Conservation (phyloP, 2,329 filamentous ascomycete genomes). For the Zymoseptoria pseudotritici region DNA sequence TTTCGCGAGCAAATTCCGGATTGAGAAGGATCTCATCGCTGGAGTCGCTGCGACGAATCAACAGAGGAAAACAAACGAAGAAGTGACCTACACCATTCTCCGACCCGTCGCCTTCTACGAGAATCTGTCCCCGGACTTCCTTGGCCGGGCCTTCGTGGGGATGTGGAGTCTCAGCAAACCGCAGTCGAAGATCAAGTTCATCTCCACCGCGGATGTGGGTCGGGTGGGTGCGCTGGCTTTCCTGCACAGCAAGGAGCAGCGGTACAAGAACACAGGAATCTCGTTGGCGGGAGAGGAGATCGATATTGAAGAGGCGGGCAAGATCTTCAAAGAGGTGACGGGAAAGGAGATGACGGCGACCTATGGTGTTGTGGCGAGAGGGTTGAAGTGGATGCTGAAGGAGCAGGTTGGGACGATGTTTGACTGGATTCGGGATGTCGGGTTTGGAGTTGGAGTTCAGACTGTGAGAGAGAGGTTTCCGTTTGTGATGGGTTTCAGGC, state of each 20-base stretch:
- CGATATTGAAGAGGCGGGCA: slow-evolving; percentile 39
- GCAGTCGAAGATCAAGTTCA: slow-evolving; percentile 29
- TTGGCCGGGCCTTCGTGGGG: slow-evolving; percentile 43
- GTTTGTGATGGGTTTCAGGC: slow-evolving; percentile 41
- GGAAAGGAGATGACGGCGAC: slow-evolving; percentile 39
- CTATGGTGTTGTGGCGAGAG: slow-evolving; percentile 35
- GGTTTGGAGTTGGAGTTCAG: slow-evolving; percentile 41
- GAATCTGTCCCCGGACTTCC: slow-evolving; percentile 43
- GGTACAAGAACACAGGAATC: slow-evolving; percentile 40
- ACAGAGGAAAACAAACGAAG: slow-evolving; percentile 25
- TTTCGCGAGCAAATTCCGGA: slow-evolving; percentile 53
- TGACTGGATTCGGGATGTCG: slow-evolving; percentile 44
- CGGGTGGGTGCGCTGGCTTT: slow-evolving; percentile 46
- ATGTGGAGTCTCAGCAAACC: slow-evolving; percentile 31
- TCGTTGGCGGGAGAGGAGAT: slow-evolving; percentile 49
- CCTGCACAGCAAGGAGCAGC: slow-evolving; percentile 30
- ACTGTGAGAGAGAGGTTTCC: slow-evolving; percentile 38
- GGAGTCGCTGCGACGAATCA: slow-evolving; percentile 30
- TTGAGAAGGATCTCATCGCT: slow-evolving; percentile 54
- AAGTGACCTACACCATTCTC: slow-evolving; percentile 55
- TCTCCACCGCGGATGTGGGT: slow-evolving; percentile 38
- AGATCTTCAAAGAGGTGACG: slow-evolving; percentile 41
- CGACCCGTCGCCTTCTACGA: slow-evolving; percentile 59
- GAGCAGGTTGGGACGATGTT: slow-evolving; percentile 28
- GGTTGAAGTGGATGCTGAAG: slow-evolving; percentile 36